Evolutionary conservation across 2,329 filamentous ascomycete genomes (phyloP), one percentile per base, ranked within the genome.

Genomic region (Aspergillus sclerotialis): DNA sequence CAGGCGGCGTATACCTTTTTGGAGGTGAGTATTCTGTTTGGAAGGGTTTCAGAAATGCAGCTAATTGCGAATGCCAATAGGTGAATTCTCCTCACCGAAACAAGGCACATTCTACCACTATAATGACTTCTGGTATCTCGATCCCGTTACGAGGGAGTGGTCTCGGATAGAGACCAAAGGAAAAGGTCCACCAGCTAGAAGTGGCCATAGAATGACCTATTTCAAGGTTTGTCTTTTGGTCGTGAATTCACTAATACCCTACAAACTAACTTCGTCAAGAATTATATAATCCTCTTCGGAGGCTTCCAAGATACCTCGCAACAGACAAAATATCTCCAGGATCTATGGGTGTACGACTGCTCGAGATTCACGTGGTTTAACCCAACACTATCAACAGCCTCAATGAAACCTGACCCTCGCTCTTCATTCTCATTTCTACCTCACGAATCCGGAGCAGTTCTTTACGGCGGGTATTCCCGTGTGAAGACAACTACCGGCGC

Each of bases 51-150:
- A 17, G 18, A n/a, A 12, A 2, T 16, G 5, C 15, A n/a, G 14
- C 37, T 47, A 33, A 46, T 35, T 11, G n/a, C n/a, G n/a, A n/a
- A n/a, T n/a, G n/a, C n/a, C n/a, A n/a, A n/a, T 36, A 65, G 63
- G 90, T 41, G 92, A 98, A 64, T 98, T 98, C 61, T 93, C 85
- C 38, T 90, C 83, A 17, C 92, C 92, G 2, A 96, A 95, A 58
- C 92, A 96, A 63, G 92, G 92, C 4, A 96, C 90, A 0, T 98
- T 98, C 55, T 95, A 98, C 61, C 92, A 98, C 63, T 98, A 98
- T 67, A 94, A 94, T 53, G 92, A 96, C 65, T 96, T 98, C 60
- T 98, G 92, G 90, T 75, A 83, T 32, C 74, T 96, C 28, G 89
- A 96, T 55, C 84, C 90, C 1, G 75, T 73, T 7, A 80, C 77